Base-by-base conservation (phyloP, 805 yeast genomes). In the Lachancea sp. region DNA sequence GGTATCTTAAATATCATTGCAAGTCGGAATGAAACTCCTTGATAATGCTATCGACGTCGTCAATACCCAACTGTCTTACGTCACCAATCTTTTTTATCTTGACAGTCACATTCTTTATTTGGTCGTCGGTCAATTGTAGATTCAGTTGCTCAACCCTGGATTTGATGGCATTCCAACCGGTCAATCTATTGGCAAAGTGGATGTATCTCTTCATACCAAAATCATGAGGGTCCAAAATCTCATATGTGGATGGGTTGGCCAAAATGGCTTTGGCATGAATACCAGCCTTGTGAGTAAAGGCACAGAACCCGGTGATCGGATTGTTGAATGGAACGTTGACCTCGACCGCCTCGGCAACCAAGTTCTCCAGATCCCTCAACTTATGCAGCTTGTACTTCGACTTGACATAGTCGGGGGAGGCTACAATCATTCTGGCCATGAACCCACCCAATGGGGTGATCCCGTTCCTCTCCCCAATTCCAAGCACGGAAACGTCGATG, bases 131-230 rank as follows among this genome's bases (percentile, higher is more conserved):
- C 61, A 90, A 72, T 55, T 82, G 72, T 68, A 90, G 74, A 67
- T 92, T 89, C 70, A 90, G 77, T 69, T 90, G 98, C 64, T 90
- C 98, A 43, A 92, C 97, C 68, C 98, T 83, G 36, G 95, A 80
- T 73, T 90, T 90, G 74, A 90, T 90, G 38, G 97, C 97, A 67
- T 90, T 92, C 98, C 98, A 90, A 47, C 98, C 98, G 15, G 98
- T 90, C 60, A 90, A 75, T 61, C 97, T 81, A 75, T 89, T 89
- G 54, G 97, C 97, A 63, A 90, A 90, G 67, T 92, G 97, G 58
- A 90, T 90, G 68, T 90, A 90, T 63, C 98, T 79, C 38, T 94
- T 80, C 60, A 90, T 78, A 63, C 98, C 98, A 60, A 90, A 90
- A 68, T 90, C 98, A 20, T 82, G 70, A 44, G 98, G 98, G 62